Evolutionary conservation across 169 alveolate species (phyloP), one percentile per base, ranked within the genome.

Genomic region (Eimeria praecox): DNA sequence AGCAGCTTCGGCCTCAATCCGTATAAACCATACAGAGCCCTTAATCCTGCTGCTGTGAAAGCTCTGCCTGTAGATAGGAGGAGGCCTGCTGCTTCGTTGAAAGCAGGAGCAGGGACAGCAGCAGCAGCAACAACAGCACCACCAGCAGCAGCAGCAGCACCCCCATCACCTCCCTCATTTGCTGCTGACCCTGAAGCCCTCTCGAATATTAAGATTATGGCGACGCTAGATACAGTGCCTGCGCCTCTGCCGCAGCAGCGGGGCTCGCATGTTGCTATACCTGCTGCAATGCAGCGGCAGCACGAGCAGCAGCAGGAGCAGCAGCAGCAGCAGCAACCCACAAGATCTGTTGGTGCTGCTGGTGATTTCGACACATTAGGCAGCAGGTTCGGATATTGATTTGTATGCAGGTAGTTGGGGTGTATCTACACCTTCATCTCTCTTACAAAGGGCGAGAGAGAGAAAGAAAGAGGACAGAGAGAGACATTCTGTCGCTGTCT

Each of bases 221-320:
- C 96, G 24, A 93, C 89, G 24, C 78, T 93, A 10, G 96, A 93
- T 66, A 93, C 90, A 20, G 96, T 93, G 42, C 96, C 96, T 16
- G 93, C 96, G 5, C 94, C 94, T 54, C 40, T 93, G 89, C 93
- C 96, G 46, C 93, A 88, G 38, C 96, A 93, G 80, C 69, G 96
- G 18, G 96, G 96, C 66, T 18, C 90, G 77, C 78, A 88, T 33
- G 96, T 93, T 24, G 90, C 96, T 1, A 56, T 88, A 30, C 96
- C 96, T 42, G 93, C 90, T 40, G 96, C 94, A 59, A 80, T 93
- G 96, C 93, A 86, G 93, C 77, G 78, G 82, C 59, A 86, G 80
- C 80, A 86, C 80, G 44, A 83, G 75, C 77, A 83, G 77, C 88
- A 78, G 42, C 59, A 44, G 66, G 44, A 83, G 75, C 77, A 83